Conservation (phyloP, 2,329 filamentous ascomycete genomes). For the Chalaropsis ovoidea region DNA sequence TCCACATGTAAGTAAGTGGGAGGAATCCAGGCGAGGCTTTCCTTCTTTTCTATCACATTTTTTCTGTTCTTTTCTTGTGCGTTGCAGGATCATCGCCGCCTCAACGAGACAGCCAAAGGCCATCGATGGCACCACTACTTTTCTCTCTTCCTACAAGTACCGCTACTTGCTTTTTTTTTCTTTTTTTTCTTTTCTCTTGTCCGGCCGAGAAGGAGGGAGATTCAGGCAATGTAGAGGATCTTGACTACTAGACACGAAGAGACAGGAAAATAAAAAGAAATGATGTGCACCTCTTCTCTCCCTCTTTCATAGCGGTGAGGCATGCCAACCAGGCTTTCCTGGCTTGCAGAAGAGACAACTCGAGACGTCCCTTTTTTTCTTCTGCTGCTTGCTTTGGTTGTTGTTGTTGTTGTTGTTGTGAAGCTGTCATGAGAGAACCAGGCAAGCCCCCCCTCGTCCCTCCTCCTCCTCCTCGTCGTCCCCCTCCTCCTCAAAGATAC, state of each 20-base stretch:
- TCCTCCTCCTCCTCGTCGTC: no score
- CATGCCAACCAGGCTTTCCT: slow-evolving; percentile 15
- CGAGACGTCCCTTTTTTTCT: background rate
- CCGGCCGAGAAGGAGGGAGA: slow-evolving; percentile 1
- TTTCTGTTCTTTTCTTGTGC: background rate
- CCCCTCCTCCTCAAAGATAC: background rate
- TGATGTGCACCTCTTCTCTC: slow-evolving; percentile 1
- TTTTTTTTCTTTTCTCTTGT: background rate
- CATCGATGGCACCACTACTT: slow-evolving; percentile 7
- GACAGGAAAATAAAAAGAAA: background rate
- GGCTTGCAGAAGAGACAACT: background rate
- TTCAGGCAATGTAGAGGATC: background rate
- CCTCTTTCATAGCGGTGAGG: slow-evolving; percentile 11
- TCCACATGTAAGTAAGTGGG: background rate
- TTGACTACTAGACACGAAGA: background rate
- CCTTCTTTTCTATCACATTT: background rate
- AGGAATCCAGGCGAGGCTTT: background rate
- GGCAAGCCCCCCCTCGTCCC: no score
- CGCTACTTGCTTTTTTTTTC: background rate
- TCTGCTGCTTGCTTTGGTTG: background rate
- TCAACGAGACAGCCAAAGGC: background rate
- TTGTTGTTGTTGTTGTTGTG: background rate
- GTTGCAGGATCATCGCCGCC: background rate
- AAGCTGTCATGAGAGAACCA: no score
- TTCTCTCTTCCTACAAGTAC: slow-evolving; percentile 8